Conservation (phyloP, 805 yeast genomes). For the Sugiyamaella smithiae region DNA sequence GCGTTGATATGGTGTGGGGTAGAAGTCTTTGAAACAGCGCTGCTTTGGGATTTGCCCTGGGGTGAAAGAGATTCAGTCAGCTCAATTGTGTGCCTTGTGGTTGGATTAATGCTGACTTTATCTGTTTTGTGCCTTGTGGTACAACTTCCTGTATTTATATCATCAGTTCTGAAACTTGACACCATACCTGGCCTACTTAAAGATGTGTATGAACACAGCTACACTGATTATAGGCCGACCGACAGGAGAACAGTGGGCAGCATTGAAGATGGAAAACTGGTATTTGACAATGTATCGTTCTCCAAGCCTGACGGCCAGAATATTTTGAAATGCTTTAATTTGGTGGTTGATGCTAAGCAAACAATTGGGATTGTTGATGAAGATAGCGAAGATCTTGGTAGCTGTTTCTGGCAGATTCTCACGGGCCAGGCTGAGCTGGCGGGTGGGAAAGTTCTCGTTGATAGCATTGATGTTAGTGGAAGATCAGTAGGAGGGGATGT, state of each 20-base stretch:
- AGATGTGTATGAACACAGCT: neutral
- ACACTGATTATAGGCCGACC: neutral
- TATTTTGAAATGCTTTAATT: neutral
- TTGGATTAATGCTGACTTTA: neutral
- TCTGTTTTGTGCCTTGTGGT: constrained; percentile 1
- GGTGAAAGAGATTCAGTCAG: neutral
- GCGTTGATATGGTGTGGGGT: constrained; percentile 1
- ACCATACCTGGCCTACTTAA: neutral
- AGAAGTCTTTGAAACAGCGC: constrained; percentile 1
- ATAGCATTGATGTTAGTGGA: neutral
- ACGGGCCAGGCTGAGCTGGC: neutral
- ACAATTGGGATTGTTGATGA: neutral
- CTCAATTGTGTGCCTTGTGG: neutral
- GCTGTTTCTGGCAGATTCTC: neutral
- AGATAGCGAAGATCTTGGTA: neutral
- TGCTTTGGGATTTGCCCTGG: constrained; percentile 1
- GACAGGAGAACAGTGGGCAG: neutral
- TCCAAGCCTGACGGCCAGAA: neutral
- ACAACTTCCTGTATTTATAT: neutral
- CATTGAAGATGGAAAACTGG: neutral
- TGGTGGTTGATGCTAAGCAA: neutral
- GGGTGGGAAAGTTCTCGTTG: neutral
- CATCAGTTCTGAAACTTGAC: neutral
- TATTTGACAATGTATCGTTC: neutral
- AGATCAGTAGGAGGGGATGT: neutral